These are phyloP conservation scores for Collybiopsis confluens DNA, from an alignment of 768 basidiomycete genomes.

Conservation along the genomic window DNA sequence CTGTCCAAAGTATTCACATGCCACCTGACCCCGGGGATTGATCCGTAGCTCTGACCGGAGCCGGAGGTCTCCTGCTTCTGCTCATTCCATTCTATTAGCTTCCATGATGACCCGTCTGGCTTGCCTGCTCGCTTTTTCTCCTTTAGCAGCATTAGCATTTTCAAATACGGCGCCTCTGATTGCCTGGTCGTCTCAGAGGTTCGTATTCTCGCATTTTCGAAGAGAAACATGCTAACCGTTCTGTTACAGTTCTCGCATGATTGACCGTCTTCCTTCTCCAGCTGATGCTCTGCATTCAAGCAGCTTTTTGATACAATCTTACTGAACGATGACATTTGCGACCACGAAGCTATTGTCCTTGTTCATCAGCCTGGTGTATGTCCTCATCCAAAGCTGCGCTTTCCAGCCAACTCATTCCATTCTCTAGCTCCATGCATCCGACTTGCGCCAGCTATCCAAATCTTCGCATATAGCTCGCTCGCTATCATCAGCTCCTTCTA, in stretches of 20 bases:
- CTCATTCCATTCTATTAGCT: not conserved
- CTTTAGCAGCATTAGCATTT: constrained; percentile 51
- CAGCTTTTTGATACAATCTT: constrained; percentile 43
- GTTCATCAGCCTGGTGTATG: constrained; percentile 72
- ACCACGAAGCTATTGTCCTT: constrained; percentile 61
- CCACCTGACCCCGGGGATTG: not conserved
- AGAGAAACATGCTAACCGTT: not conserved
- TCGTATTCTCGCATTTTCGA: too few relatives aligned
- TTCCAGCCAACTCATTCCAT: too few relatives aligned
- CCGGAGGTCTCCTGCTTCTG: not conserved
- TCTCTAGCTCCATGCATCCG: constrained; percentile 68
- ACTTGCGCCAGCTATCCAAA: constrained; percentile 57
- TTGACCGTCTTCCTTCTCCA: constrained; percentile 34
- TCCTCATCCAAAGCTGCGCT: constrained; percentile 8
- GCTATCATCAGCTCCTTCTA: constrained; percentile 47
- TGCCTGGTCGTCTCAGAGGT: constrained; percentile 71
- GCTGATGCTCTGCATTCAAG: constrained; percentile 18
- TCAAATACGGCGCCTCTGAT: constrained; percentile 61
- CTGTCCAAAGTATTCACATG: not conserved
- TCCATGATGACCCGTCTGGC: constrained; percentile 2
- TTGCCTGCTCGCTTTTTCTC: constrained; percentile 37
- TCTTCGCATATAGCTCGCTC: constrained; percentile 43
- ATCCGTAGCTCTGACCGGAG: too few relatives aligned
- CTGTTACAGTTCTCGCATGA: constrained; percentile 39
- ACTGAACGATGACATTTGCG: constrained; percentile 46